Base-by-base conservation (phyloP, 2,329 filamentous ascomycete species). In the Macrophomina phaseolina region DNA sequence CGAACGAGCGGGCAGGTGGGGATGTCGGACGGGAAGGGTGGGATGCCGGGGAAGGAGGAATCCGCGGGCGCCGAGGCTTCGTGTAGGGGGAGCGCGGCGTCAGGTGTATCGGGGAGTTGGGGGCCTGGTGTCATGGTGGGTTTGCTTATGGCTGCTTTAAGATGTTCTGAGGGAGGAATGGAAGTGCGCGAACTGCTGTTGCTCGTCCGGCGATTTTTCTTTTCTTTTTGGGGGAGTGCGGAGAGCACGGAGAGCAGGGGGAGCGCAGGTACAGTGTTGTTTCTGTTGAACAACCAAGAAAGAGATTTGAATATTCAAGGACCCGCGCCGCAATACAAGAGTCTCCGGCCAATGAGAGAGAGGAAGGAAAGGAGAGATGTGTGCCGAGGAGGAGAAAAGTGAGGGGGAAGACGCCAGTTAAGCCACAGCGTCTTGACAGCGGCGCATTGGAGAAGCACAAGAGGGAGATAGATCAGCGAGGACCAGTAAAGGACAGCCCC, bases 11-110 rank as follows among this genome's bases (percentile, higher is more conserved):
- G 79, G 28, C 79, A 80, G 6, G 77, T 80, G 9, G 78, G 75
- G 3, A 81, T 72, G 64, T 77, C 74, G 40, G 74, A 68, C 4
- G 82, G 80, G 66, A 83, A 83, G 2, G 78, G 74, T 7, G 81
- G 81, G 23, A 81, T 75, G 46, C 73, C 68, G 2, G 72, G 51
- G 36, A 77, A 80, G 30, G 58, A 46, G 28, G 53, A 6, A 71
- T 67, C 58, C 67, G 69, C 46, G 71, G 70, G 60, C 71, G 72
- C 71, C 11, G 40, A 36, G 56, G 40, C 7, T 8, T 38, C 36
- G 36, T 38, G 36, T 7, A 5, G 40, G 45, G 7, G 32, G 55
- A 23, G 51, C 36, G 48, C 16, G n/a, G 49, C n/a, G 32, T 38
- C 36, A 14, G 45, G 30, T 11, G 42, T 18, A n/a, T n/a, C 49